A percentile compares a stretch with the other conserved stretches of the same genome.
Conservation (phyloP, 768 basidiomycete species). For the Lentinus brumalis region DNA sequence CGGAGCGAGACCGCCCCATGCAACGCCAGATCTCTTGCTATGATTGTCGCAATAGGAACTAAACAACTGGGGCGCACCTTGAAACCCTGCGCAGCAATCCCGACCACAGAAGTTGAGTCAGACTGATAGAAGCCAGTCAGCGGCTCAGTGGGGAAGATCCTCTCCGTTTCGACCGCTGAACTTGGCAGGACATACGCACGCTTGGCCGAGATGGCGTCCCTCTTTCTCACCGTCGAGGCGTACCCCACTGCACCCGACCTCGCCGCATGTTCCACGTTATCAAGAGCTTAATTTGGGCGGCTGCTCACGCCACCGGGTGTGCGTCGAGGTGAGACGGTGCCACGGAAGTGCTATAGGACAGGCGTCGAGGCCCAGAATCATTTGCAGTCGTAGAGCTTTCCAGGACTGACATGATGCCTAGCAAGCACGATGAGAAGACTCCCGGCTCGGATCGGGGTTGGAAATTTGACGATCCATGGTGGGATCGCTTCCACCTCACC, state of each 20-base stretch:
- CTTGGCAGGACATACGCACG: not conserved
- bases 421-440: no score
- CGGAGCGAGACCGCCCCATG: not conserved
- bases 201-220: not conserved
- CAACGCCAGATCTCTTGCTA: not conserved
- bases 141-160: not conserved
- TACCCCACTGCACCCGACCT: not conserved
- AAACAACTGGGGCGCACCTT: not conserved
- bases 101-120: not conserved
- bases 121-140: not conserved
- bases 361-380: no score
- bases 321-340: no score
- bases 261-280: not conserved
- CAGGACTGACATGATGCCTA: no score
- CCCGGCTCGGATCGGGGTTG: no score
- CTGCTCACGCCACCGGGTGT: no score
- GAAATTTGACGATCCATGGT: no score
- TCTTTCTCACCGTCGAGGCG: not conserved
- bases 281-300: not conserved
- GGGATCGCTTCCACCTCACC: no score
- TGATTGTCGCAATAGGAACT: not conserved
- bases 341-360: no score
- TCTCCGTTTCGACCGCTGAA: not conserved
- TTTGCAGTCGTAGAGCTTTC: no score
- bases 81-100: not conserved